phyloP scores from a whole-genome alignment of 129 eudicot genomes.

The Flaveria bidentis region DNA sequence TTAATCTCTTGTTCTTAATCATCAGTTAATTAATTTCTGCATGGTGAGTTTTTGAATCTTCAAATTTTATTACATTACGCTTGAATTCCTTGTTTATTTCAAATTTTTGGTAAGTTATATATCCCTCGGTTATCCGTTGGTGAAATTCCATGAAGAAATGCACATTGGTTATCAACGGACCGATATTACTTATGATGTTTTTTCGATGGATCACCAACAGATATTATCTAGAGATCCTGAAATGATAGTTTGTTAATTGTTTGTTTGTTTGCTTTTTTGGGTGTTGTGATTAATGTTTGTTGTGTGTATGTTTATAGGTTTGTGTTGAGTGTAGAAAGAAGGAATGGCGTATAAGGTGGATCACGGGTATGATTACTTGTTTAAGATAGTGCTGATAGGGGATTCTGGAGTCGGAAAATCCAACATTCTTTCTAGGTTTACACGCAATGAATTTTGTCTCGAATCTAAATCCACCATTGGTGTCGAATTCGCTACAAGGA shows the following conservation, averaged over 20 bases:
- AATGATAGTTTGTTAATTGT: not conserved
- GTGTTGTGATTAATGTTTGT: not conserved
- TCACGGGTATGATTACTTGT: slow-evolving; percentile 82
- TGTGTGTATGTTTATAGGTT: slow-evolving; percentile 23
- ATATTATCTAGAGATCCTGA: not conserved
- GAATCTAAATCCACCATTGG: slow-evolving; percentile 97
- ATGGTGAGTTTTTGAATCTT: slow-evolving; percentile 29
- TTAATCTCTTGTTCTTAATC: not conserved
- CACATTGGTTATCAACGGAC: too few relatives aligned
- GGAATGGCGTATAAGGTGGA: slow-evolving; percentile 91
- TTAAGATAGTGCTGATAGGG: slow-evolving; percentile 85
- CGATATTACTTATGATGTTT: too few relatives aligned
- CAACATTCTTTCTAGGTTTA: slow-evolving; percentile 82
- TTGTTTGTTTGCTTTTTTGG: not conserved
- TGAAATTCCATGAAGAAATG: too few relatives aligned
- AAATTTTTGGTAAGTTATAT: too few relatives aligned
- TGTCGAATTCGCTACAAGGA: slow-evolving; percentile 91
- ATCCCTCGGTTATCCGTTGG: too few relatives aligned
- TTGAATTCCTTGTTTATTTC: too few relatives aligned
- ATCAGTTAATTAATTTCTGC: slow-evolving; percentile 4
- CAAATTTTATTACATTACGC: too few relatives aligned
- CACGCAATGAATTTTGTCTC: slow-evolving; percentile 82
- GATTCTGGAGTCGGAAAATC: slow-evolving; percentile 98
- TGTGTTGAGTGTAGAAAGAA: slow-evolving; percentile 31
- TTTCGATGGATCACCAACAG: too few relatives aligned